phyloP scores from a whole-genome alignment of 768 basidiomycete species.

The Termitomyces sp. region DNA sequence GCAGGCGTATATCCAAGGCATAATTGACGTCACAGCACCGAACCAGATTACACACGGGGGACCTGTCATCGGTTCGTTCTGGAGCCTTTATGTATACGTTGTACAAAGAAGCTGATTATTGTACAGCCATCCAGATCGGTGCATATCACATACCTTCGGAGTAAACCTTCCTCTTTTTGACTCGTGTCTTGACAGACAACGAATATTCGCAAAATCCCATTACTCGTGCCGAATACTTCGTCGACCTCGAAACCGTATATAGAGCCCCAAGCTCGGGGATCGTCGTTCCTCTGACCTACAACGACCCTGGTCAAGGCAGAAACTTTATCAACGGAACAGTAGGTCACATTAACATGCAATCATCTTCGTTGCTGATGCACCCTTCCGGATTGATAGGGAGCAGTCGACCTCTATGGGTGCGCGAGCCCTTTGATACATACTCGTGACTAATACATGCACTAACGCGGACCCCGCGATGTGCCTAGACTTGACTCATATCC shows the following conservation, averaged over 20 bases:
- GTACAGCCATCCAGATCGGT: slow-evolving; percentile 53
- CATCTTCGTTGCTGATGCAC: not conserved
- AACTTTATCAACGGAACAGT: slow-evolving; percentile 74
- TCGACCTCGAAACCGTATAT: slow-evolving; percentile 52
- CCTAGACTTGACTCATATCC: slow-evolving; percentile 64
- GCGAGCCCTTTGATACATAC: not conserved
- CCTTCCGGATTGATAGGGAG: slow-evolving; percentile 34
- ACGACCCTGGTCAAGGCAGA: slow-evolving; percentile 51
- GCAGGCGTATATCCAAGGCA: slow-evolving; percentile 63
- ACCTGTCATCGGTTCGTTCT: slow-evolving; percentile 59
- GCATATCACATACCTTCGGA: not conserved
- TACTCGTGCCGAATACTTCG: slow-evolving; percentile 52
- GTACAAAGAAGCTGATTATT: not conserved
- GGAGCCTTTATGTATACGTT: not conserved
- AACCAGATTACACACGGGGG: slow-evolving; percentile 72
- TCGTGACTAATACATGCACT: not conserved
- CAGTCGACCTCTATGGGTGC: slow-evolving; percentile 74
- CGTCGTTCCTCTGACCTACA: slow-evolving; percentile 69
- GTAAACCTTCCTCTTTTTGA: not conserved
- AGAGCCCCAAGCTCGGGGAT: slow-evolving; percentile 39
- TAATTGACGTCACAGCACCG: slow-evolving; percentile 53
- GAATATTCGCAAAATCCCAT: slow-evolving; percentile 57
- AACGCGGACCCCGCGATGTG: not conserved
- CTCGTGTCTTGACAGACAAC: slow-evolving; percentile 45
- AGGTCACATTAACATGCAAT: slow-evolving; percentile 11